Evolutionary conservation across 345 rosid genomes (phyloP).

Genomic region (Murraya koenigii): DNA sequence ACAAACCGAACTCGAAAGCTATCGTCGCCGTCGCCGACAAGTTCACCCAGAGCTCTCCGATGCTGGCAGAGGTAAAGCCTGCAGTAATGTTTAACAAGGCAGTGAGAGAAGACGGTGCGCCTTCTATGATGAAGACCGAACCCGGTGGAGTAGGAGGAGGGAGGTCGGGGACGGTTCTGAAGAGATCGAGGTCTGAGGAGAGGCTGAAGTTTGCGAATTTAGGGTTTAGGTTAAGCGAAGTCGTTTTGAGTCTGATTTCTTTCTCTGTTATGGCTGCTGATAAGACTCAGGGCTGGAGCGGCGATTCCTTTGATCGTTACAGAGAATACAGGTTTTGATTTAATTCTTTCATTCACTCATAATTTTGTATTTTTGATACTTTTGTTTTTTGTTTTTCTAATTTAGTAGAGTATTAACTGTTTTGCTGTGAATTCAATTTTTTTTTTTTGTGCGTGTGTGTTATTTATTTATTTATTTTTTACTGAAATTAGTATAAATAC

Average conservation of each 20-base stretch:
- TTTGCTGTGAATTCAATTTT: background rate
- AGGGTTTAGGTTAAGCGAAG: conserved; percentile 65
- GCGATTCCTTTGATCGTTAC: conserved; percentile 94
- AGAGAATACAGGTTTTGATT: conserved; percentile 71
- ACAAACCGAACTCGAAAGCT: conserved; percentile 40
- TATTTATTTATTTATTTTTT: no score
- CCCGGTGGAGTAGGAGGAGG: conserved; percentile 19
- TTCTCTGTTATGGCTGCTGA: conserved; percentile 96
- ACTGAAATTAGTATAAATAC: background rate
- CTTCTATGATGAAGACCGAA: conserved; percentile 32
- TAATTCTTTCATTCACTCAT: background rate
- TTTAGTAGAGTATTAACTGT: background rate
- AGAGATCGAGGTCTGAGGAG: conserved; percentile 40
- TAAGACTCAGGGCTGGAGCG: conserved; percentile 96
- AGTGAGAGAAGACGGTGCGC: conserved; percentile 36
- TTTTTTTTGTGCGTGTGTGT: background rate
- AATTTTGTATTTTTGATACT: background rate
- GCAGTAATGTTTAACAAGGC: conserved; percentile 38
- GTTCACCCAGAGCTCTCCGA: conserved; percentile 46
- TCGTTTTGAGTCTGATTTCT: conserved; percentile 77
- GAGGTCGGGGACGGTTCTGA: conserved; percentile 21
- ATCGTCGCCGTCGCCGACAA: conserved; percentile 42
- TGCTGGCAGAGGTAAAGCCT: conserved; percentile 24
- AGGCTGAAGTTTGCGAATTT: conserved; percentile 40
- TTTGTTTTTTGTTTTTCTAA: background rate